Evolutionary conservation across 176 grass and related monocot species (phyloP), one percentile per base, ranked within the genome.

Genomic region (Alloteropsis semialata): DNA sequence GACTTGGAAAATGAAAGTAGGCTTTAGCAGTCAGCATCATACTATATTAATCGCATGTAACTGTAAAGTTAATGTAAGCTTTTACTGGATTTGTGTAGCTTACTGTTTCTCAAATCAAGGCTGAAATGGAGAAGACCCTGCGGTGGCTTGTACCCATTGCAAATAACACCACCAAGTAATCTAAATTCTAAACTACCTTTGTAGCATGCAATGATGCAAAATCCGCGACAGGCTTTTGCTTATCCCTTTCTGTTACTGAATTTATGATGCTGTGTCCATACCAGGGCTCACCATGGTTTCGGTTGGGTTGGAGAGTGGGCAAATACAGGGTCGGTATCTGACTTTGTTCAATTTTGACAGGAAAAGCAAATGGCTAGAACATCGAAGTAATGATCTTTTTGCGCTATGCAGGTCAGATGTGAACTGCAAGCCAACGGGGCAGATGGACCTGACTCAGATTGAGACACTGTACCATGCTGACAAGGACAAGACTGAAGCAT

Each of bases 81-180:
- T 85, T 49, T 42, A 22, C 38, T 88, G 29, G 22, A 72, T 87
- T 27, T 62, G 9, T 90, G 80, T 84, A 96, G 96, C 79, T 98
- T 84, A 84, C 76, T 55, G 68, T 87, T 82, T 21, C 85, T 77
- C 91, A 98, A 89, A 98, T 98, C 79, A 98, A 95, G 85, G 83
- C 79, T 71, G 96, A 98, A 88, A 98, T 98, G 93, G 93, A 98
- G 68, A 98, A 98, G 81, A 92, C 85, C 7, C 45, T 92, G 55
- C 87, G 82, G 48, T 98, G 96, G 96, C 85, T 98, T 82, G 93
- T 93, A 29, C 93, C 93, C 18, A 62, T 98, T 76, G 93, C 93
- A 72, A 96, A 81, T 88, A 98, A 98, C 76, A 98, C 96, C 29
- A 98, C 92, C 18, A 98, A 90, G 96, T 98, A 98, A 91, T 84